phyloP scores from a whole-genome alignment of 2,329 filamentous ascomycete species.

The Monascus ruber region DNA sequence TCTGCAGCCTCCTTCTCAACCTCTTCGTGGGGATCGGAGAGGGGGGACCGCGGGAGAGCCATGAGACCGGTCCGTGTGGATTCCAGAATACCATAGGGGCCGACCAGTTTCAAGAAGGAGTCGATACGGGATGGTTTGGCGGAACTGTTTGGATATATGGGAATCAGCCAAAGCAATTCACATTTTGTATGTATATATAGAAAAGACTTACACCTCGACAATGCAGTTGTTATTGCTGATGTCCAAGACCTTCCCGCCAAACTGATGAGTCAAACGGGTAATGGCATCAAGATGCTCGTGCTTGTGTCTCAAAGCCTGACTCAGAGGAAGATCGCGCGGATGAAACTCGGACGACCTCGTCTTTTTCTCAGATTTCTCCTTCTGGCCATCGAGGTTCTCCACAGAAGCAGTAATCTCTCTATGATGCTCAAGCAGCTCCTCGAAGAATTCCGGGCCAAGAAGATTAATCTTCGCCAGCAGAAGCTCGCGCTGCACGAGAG shows the following conservation, averaged over 20 bases:
- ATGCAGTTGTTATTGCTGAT: slow-evolving; percentile 99
- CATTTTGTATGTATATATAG: background rate
- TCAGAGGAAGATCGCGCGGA: slow-evolving; percentile 72
- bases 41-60: slow-evolving; percentile 86
- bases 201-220: slow-evolving; percentile 70
- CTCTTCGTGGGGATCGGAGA: slow-evolving; percentile 63
- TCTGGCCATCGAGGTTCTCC: background rate
- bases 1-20: slow-evolving; percentile 82
- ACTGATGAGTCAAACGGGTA: slow-evolving; percentile 93
- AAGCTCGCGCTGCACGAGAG: slow-evolving; percentile 89
- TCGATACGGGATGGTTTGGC: slow-evolving; percentile 91
- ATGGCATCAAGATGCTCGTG: slow-evolving; percentile 95
- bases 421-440: slow-evolving; percentile 91
- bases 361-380: slow-evolving; percentile 6
- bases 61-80: slow-evolving; percentile 92
- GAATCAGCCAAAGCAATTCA: slow-evolving; percentile 6
- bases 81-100: slow-evolving; percentile 91
- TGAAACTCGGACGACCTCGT: slow-evolving; percentile 58
- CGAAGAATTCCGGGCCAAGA: slow-evolving; percentile 93
- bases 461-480: slow-evolving; percentile 95
- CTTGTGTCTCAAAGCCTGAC: slow-evolving; percentile 87
- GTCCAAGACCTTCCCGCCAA: slow-evolving; percentile 92
- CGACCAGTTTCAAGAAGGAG: slow-evolving; percentile 91
- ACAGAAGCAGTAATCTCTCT: slow-evolving; percentile 64
- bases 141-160: slow-evolving; percentile 43